A percentile compares a stretch with the other conserved stretches of the same genome.
Evolutionary conservation across 331 rosid species (phyloP).

Genomic region (Quercus lobata): DNA sequence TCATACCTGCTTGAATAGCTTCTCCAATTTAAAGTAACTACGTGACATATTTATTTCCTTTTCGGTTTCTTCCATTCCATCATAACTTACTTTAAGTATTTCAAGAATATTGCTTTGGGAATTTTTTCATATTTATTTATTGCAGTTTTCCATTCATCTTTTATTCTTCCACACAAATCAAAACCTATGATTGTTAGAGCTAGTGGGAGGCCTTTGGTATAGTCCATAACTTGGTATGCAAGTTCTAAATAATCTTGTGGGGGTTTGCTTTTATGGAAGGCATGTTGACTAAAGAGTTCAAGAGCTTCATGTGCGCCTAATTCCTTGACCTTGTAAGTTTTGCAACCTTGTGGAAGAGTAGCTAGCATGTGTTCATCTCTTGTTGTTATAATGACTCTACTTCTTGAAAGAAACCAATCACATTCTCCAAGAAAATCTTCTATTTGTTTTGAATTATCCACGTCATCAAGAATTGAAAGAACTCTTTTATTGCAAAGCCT

Average conservation of each 20-base stretch:
- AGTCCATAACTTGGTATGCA: too few relatives aligned
- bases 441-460: too few relatives aligned
- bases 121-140: background rate
- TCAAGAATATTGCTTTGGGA: background rate
- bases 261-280: too few relatives aligned
- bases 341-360: background rate
- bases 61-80: background rate
- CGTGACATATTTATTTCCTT: background rate
- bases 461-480: too few relatives aligned
- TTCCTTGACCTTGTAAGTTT: background rate
- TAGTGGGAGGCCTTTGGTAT: too few relatives aligned
- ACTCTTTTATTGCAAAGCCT: too few relatives aligned
- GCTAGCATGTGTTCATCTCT: background rate
- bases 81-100: background rate
- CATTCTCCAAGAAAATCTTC: too few relatives aligned
- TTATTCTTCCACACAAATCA: background rate
- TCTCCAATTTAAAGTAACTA: too few relatives aligned
- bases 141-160: background rate
- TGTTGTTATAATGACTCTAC: background rate
- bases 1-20: too few relatives aligned
- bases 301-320: background rate
- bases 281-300: background rate
- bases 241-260: too few relatives aligned
- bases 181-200: too few relatives aligned
- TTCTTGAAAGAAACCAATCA: background rate